These are phyloP conservation scores for Tricladium varicosporioides DNA, from an alignment of 2,329 filamentous ascomycete species.

Conservation along the genomic window DNA sequence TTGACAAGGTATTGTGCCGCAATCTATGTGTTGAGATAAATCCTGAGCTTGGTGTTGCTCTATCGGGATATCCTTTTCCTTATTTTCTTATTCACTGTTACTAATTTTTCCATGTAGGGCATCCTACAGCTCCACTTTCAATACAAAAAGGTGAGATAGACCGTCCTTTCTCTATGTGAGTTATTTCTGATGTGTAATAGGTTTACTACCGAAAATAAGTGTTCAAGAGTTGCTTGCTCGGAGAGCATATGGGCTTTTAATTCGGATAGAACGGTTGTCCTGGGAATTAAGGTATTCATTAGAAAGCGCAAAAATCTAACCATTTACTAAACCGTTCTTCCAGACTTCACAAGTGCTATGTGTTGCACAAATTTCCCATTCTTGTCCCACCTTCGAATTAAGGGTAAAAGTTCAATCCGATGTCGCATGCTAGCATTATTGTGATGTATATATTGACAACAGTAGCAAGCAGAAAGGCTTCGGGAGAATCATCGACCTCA, in stretches of 20 bases:
- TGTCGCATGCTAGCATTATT: conserved; percentile 11
- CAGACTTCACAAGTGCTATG: conserved; percentile 23
- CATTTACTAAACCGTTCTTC: conserved; percentile 24
- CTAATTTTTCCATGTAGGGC: conserved; percentile 54
- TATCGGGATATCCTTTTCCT: conserved; percentile 8
- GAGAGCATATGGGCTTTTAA: background rate
- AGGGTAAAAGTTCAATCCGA: background rate
- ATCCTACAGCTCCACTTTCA: conserved; percentile 97
- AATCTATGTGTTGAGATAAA: background rate
- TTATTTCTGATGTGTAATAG: conserved; percentile 33
- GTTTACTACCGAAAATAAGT: conserved; percentile 56
- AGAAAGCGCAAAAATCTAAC: conserved; percentile 18
- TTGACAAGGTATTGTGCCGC: conserved; percentile 76
- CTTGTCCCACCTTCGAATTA: conserved; percentile 11
- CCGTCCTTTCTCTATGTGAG: background rate
- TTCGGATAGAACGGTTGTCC: conserved; percentile 8
- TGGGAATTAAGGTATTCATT: conserved; percentile 25
- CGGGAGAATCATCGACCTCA: conserved; percentile 1
- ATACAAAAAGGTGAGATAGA: conserved; percentile 80
- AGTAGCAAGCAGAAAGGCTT: conserved; percentile 5
- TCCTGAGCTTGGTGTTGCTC: background rate
- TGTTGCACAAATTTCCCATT: conserved; percentile 19
- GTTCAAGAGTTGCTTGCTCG: conserved; percentile 2
- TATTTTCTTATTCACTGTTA: conserved; percentile 30
- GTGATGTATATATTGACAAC: conserved; percentile 5